These are phyloP conservation scores for Beauveria brongniartii DNA, from an alignment of 2,329 filamentous ascomycete species.

Conservation along the genomic window DNA sequence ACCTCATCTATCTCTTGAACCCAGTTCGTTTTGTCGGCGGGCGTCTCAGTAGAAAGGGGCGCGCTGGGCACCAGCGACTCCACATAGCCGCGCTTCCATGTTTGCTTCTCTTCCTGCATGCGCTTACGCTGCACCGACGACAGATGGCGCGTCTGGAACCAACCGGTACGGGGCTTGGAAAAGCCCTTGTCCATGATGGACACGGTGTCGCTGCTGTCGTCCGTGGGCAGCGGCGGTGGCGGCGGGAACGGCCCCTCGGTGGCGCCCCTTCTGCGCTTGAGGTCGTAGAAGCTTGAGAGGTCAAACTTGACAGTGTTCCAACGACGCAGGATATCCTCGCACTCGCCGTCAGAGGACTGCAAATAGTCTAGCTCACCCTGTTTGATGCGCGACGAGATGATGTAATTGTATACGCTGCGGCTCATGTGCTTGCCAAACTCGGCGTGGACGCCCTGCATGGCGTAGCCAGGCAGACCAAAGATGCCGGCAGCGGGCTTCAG, in stretches of 20 bases:
- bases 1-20: slow-evolving; percentile 44
- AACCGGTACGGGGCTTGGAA: slow-evolving; percentile 34
- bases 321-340: slow-evolving; percentile 52
- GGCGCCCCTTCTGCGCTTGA: slow-evolving; percentile 33
- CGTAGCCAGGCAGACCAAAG: slow-evolving; percentile 69
- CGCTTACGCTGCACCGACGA: slow-evolving; percentile 44
- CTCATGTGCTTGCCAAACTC: slow-evolving; percentile 65
- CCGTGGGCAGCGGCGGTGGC: not conserved
- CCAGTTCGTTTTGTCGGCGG: not conserved
- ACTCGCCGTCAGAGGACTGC: slow-evolving; percentile 47
- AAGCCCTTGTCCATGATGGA: slow-evolving; percentile 15
- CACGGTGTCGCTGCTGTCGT: slow-evolving; percentile 1
- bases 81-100: slow-evolving; percentile 29
- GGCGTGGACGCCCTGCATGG: slow-evolving; percentile 74
- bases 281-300: slow-evolving; percentile 51
- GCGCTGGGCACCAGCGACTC: slow-evolving; percentile 14
- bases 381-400: slow-evolving; percentile 65
- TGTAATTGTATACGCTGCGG: slow-evolving; percentile 67
- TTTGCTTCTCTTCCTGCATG: slow-evolving; percentile 39
- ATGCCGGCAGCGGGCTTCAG: slow-evolving; percentile 73
- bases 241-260: slow-evolving; percentile 11
- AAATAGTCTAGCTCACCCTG: slow-evolving; percentile 65
- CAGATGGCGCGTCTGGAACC: slow-evolving; percentile 39
- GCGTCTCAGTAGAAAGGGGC: not conserved
- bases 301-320: slow-evolving; percentile 57